Evolutionary conservation across 2,329 filamentous ascomycete genomes (phyloP).

Genomic region (Microdochium trichocladiopsis): DNA sequence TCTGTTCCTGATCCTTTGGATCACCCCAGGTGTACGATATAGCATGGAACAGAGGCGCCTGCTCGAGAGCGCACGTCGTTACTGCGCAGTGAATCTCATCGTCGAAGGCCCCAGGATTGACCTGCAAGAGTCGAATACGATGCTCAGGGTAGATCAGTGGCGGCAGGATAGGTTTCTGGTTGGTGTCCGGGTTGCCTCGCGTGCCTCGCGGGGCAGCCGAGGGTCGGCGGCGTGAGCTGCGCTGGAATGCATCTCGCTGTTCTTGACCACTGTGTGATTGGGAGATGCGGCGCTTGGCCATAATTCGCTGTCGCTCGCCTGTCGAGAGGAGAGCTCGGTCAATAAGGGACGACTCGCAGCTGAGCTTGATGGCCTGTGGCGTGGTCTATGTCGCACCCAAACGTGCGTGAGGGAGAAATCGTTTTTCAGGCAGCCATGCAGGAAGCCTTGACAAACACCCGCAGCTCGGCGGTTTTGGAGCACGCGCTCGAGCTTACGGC

Average conservation of each 20-base stretch:
- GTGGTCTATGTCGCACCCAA: no score
- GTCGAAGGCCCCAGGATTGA: neutral
- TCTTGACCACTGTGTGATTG: neutral
- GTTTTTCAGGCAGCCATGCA: neutral
- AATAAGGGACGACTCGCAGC: neutral
- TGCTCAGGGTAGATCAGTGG: neutral
- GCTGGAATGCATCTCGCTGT: neutral
- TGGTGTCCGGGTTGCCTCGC: neutral
- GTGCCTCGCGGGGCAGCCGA: neutral
- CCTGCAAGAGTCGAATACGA: neutral
- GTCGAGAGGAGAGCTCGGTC: neutral
- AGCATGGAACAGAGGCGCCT: neutral
- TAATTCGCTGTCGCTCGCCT: neutral
- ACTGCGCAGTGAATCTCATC: neutral
- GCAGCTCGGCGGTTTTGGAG: no score
- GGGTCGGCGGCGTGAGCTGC: neutral
- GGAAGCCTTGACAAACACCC: neutral
- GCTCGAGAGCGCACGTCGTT: neutral
- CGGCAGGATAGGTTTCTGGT: neutral
- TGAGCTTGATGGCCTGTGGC: neutral
- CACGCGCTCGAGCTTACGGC: no score
- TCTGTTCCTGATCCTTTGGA: neutral
- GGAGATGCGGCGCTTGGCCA: neutral
- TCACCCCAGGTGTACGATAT: neutral
- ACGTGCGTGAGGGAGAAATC: neutral